Evolutionary conservation across 2,329 filamentous ascomycete genomes (phyloP).

Genomic region (Dactylellina leptospora): DNA sequence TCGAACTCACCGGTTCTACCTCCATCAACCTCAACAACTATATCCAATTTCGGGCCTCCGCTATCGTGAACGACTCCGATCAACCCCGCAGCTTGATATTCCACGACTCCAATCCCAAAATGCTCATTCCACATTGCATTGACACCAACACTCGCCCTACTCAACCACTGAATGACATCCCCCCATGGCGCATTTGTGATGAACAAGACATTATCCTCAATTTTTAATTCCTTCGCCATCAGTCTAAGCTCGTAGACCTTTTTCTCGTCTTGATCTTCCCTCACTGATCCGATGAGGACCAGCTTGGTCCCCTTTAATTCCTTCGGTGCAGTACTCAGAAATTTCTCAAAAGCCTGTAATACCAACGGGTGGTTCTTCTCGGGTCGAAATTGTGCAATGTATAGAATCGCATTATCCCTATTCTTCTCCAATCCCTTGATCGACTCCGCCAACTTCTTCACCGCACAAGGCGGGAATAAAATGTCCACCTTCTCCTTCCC

Average conservation of each 20-base stretch:
- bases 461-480: slow-evolving; percentile 91
- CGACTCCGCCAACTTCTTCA: slow-evolving; percentile 79
- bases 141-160: slow-evolving; percentile 80
- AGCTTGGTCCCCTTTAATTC: slow-evolving; percentile 67
- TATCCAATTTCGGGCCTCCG: slow-evolving; percentile 91
- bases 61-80: slow-evolving; percentile 93
- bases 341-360: slow-evolving; percentile 81
- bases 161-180: slow-evolving; percentile 81
- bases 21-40: slow-evolving; percentile 82
- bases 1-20: slow-evolving; percentile 73
- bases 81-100: slow-evolving; percentile 94
- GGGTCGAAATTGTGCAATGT: slow-evolving; percentile 95
- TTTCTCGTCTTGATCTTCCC: slow-evolving; percentile 80
- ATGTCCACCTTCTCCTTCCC: slow-evolving; percentile 64
- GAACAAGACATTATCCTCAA: slow-evolving; percentile 86
- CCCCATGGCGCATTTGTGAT: slow-evolving; percentile 90
- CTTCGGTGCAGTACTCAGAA: slow-evolving; percentile 65
- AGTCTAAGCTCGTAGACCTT: slow-evolving; percentile 88
- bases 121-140: slow-evolving; percentile 99
- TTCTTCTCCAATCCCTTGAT: slow-evolving; percentile 66
- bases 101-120: slow-evolving; percentile 97
- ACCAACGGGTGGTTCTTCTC: slow-evolving; percentile 96
- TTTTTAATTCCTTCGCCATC: slow-evolving; percentile 82
- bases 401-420: slow-evolving; percentile 79
- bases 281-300: slow-evolving; percentile 89